Evolutionary conservation across 192 early-diverging fungal genomes (phyloP), one percentile per base, ranked within the genome.

Genomic region (Umbelopsis vinacea): DNA sequence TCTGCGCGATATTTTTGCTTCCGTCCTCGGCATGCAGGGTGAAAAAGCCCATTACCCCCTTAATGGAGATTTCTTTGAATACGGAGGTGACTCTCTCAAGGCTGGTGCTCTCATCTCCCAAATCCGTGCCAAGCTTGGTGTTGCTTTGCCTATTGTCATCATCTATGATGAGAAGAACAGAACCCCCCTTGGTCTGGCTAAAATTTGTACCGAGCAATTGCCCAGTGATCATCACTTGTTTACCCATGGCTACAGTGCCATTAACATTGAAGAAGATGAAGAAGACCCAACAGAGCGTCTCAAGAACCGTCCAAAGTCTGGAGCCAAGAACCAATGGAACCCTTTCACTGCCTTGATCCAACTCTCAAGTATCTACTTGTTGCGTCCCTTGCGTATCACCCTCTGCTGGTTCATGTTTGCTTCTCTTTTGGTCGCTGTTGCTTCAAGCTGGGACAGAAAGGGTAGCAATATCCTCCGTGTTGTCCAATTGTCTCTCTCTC

Each of bases 41-140:
- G 66, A 46, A 46, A 72, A 48, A 22, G 67, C 74, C 35, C 57
- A 66, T 21, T 67, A 50, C 47, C 71, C 71, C 24, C 55, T 73
- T n/a, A 52, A 73, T 60, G 71, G 60, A 33, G 83, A 84, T 67
- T 84, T 84, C 71, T 84, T 84, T 73, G 76, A 81, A 50, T 38
- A 73, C 10, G 83, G 83, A 37, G 83, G 83, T 21, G 71, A 76
- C 66, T 81, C 79, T 33, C 50, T 84, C 54, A 76, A 79, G 33
- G 75, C 76, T 50, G 79, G 79, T 46, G 69, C 71, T 10, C 43
- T 81, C 10, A 57, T 81, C 23, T 68, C 68, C 12, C 52, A 54
- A 26, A 73, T 74, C 33, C 74, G 74, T 7, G 46, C 74, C 7
- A 55, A 74, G 29, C 47, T 74, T 46, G 66, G 57, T 33, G 40